A percentile compares a stretch with the other conserved stretches of the same genome.
Conservation (phyloP, 2,329 filamentous ascomycete species). For the Epichloe hybrida region DNA sequence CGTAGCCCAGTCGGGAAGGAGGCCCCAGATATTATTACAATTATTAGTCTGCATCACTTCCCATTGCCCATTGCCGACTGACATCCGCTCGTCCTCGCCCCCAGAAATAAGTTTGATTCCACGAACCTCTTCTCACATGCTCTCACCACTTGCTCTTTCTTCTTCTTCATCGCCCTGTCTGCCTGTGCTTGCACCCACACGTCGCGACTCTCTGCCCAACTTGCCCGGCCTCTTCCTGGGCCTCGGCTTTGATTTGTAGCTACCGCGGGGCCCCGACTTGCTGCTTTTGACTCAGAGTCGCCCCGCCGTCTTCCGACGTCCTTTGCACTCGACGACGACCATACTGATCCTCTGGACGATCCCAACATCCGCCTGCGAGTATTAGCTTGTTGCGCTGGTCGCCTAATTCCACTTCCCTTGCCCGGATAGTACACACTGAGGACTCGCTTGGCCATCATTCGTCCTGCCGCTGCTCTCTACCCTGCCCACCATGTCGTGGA, state of each 20-base stretch:
- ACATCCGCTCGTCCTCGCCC: neutral
- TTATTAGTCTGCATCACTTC: neutral
- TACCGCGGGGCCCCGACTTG: slow-evolving; percentile 9
- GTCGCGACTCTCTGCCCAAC: neutral
- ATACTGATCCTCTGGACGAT: neutral
- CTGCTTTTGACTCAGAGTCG: slow-evolving; percentile 12
- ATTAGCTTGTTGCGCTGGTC: neutral
- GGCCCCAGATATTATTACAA: too few species aligned
- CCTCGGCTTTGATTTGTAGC: slow-evolving; percentile 8
- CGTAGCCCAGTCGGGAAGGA: too few species aligned
- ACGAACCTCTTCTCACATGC: neutral
- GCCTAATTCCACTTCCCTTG: neutral
- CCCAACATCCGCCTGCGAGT: neutral
- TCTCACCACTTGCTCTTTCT: neutral
- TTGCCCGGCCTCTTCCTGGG: neutral
- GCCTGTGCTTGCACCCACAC: neutral
- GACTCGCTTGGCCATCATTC: neutral
- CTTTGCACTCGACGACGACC: slow-evolving; percentile 1
- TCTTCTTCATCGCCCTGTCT: neutral
- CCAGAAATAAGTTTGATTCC: neutral
- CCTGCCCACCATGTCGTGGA: slow-evolving; percentile 71
- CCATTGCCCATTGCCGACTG: neutral
- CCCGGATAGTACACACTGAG: neutral
- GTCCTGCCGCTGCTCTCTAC: neutral
- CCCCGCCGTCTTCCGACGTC: slow-evolving; percentile 8